Evolutionary conservation across 2,329 filamentous ascomycete genomes (phyloP).

Genomic region (Colletotrichum horii): DNA sequence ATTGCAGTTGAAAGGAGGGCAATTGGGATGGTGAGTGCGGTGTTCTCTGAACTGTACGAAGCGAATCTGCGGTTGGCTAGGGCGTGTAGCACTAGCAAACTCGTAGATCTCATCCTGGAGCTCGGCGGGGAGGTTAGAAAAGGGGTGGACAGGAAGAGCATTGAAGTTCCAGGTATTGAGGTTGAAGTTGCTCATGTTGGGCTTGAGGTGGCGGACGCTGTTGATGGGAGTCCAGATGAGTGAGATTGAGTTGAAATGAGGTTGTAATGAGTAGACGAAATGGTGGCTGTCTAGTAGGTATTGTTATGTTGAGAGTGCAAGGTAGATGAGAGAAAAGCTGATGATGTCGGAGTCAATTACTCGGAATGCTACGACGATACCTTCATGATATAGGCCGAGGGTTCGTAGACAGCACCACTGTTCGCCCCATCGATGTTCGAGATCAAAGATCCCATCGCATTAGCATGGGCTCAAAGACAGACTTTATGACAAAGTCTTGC

Average conservation of each 20-base stretch:
- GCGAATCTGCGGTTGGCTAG: not conserved
- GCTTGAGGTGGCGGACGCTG: too few species aligned
- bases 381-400: not conserved
- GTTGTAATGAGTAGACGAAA: not conserved
- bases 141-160: not conserved
- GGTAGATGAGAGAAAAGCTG: too few species aligned
- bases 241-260: not conserved
- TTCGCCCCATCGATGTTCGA: not conserved
- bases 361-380: not conserved
- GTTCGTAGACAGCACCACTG: not conserved
- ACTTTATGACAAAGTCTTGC: not conserved
- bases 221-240: not conserved
- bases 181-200: not conserved
- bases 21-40: not conserved
- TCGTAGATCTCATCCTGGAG: not conserved
- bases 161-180: too few species aligned
- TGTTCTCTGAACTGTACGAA: not conserved
- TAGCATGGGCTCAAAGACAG: not conserved
- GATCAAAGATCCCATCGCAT: not conserved
- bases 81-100: not conserved
- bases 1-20: not conserved
- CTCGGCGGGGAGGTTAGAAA: not conserved
- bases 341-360: not conserved
- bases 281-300: not conserved
- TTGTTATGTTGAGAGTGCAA: too few species aligned